phyloP scores from a whole-genome alignment of 2,329 filamentous ascomycete species.

The Phialemoniopsis sp. region DNA sequence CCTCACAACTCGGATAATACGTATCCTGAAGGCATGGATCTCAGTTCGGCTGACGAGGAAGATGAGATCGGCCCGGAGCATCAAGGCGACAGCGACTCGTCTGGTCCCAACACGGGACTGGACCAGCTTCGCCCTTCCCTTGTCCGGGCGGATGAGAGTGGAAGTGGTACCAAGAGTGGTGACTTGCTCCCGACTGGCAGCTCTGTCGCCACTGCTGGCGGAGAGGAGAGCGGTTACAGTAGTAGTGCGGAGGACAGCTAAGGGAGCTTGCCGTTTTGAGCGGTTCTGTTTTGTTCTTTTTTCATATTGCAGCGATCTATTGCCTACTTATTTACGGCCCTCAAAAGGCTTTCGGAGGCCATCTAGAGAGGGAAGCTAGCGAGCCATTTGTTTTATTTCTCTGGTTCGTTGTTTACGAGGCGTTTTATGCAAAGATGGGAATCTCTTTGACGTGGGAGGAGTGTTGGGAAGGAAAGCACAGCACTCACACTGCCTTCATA shows the following conservation, averaged over 20 bases:
- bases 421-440: too few relatives aligned
- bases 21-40: conserved; percentile 32
- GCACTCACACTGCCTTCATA: too few relatives aligned
- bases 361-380: too few relatives aligned
- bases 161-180: conserved; percentile 23
- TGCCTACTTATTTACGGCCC: background rate
- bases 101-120: too few relatives aligned
- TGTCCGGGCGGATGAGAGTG: conserved; percentile 1
- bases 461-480: too few relatives aligned
- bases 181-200: conserved; percentile 23
- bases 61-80: conserved; percentile 6
- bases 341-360: too few relatives aligned
- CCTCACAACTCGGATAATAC: conserved; percentile 31
- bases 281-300: background rate
- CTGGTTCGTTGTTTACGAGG: too few relatives aligned
- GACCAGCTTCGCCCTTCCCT: too few relatives aligned
- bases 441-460: too few relatives aligned
- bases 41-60: conserved; percentile 34
- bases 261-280: background rate
- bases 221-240: conserved; percentile 29
- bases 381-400: too few relatives aligned
- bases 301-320: background rate
- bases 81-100: too few relatives aligned
- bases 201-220: conserved; percentile 35
- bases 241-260: conserved; percentile 25